These are phyloP conservation scores for Quercus phellos DNA, from an alignment of 331 rosid species.

Conservation along the genomic window DNA sequence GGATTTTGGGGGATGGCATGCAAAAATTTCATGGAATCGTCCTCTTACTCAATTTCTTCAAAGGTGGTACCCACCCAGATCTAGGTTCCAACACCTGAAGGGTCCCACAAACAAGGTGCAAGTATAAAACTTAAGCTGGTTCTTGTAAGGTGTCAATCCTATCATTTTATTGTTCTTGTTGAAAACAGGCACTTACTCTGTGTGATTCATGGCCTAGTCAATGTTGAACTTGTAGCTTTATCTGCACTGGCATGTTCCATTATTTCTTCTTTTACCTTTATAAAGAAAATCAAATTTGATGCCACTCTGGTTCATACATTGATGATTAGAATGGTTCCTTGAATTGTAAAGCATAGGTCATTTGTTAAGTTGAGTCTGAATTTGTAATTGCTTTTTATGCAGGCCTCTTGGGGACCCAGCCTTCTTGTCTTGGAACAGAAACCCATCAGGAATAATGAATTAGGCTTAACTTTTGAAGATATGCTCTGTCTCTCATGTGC, in stretches of 20 bases:
- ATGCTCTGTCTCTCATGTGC: neutral
- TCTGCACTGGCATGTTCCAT: neutral
- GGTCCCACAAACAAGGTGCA: neutral
- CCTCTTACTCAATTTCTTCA: neutral
- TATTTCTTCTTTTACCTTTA: neutral
- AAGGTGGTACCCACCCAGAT: neutral
- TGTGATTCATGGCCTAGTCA: neutral
- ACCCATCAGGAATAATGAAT: neutral
- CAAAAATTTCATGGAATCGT: neutral
- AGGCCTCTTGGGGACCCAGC: constrained; percentile 94
- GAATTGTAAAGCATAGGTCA: neutral
- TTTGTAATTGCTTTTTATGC: constrained; percentile 27
- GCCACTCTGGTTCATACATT: neutral
- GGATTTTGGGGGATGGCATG: neutral
- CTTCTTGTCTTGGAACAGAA: constrained; percentile 78
- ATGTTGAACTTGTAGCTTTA: neutral
- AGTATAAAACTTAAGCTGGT: neutral
- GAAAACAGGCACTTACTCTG: neutral
- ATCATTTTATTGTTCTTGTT: neutral
- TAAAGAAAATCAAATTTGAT: neutral
- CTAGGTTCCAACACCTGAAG: neutral
- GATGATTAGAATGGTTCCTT: neutral
- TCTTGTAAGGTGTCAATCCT: neutral
- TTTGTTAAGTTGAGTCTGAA: constrained; percentile 1
- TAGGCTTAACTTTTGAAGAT: neutral